Conservation (phyloP, 306 rosid species). For the Corylus heterophylla region DNA sequence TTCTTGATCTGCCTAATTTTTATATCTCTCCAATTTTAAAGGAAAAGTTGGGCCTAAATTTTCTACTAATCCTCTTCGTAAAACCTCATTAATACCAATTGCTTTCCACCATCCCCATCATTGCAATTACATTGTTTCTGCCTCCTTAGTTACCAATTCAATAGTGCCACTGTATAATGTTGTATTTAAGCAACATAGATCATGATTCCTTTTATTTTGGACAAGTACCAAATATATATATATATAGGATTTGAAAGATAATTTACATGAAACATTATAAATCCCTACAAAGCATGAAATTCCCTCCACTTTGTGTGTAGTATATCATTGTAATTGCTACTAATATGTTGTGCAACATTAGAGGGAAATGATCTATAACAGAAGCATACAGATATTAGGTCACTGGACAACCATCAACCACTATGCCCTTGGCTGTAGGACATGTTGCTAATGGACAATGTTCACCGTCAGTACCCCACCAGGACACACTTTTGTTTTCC, state of each 20-base stretch:
- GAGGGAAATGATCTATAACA: background rate
- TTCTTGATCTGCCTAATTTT: background rate
- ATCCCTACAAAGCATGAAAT: background rate
- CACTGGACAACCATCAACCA: slow-evolving; percentile 52
- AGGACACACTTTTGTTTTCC: slow-evolving; percentile 46
- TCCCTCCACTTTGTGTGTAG: slow-evolving; percentile 1
- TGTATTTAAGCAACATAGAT: too few species aligned
- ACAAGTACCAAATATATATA: background rate
- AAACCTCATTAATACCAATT: background rate
- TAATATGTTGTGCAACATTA: background rate
- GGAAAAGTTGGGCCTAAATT: background rate
- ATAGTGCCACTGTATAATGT: too few species aligned
- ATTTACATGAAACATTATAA: background rate
- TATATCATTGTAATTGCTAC: slow-evolving; percentile 16
- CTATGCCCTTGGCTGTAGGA: slow-evolving; percentile 72
- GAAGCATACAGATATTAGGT: slow-evolving; percentile 13
- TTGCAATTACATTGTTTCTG: too few species aligned
- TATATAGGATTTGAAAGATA: too few species aligned
- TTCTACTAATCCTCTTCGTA: background rate
- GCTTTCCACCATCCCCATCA: background rate
- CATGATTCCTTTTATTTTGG: too few species aligned
- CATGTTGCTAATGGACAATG: slow-evolving; percentile 68
- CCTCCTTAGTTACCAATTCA: too few species aligned
- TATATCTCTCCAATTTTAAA: background rate
- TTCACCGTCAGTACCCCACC: slow-evolving; percentile 84